Percentiles rank a stretch among this genome's conserved stretches.
phyloP scores from a whole-genome alignment of 192 early-diverging fungal species.

The Mortierella antarctica region DNA sequence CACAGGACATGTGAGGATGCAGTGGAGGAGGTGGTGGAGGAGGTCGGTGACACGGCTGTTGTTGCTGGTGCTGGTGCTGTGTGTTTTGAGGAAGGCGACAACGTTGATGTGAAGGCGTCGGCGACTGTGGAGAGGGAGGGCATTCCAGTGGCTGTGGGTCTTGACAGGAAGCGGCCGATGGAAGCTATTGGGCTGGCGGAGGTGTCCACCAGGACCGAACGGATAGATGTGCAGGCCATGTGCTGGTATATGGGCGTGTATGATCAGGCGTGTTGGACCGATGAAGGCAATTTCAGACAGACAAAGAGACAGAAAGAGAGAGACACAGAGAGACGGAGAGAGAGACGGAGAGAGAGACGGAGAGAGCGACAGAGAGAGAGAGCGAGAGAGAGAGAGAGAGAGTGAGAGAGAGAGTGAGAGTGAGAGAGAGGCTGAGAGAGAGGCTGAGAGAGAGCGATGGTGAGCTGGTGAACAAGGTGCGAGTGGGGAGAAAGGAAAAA shows the following conservation, averaged over 20 bases:
- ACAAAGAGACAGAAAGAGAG: background rate
- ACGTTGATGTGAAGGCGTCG: background rate
- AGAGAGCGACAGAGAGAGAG: background rate
- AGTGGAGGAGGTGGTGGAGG: background rate
- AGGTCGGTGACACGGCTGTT: background rate
- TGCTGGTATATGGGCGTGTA: background rate
- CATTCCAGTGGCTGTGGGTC: constrained; percentile 1
- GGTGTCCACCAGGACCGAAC: constrained; percentile 28
- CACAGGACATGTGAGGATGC: background rate
- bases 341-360: constrained; percentile 1
- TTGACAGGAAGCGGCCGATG: constrained; percentile 19
- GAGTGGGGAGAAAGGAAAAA: too few species aligned
- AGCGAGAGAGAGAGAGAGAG: background rate
- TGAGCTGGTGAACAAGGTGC: too few species aligned
- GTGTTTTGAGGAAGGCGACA: background rate
- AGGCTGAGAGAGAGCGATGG: background rate
- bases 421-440: background rate
- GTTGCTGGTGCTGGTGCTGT: background rate
- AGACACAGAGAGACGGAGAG: background rate
- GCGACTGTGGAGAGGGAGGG: background rate
- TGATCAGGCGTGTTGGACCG: background rate
- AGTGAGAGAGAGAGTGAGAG: background rate
- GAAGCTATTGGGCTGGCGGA: constrained; percentile 16
- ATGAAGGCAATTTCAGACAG: background rate
- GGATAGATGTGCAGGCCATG: constrained; percentile 45